Base-by-base conservation (phyloP, 1,139 yeast genomes). In the Zygosaccharomyces sapae region DNA sequence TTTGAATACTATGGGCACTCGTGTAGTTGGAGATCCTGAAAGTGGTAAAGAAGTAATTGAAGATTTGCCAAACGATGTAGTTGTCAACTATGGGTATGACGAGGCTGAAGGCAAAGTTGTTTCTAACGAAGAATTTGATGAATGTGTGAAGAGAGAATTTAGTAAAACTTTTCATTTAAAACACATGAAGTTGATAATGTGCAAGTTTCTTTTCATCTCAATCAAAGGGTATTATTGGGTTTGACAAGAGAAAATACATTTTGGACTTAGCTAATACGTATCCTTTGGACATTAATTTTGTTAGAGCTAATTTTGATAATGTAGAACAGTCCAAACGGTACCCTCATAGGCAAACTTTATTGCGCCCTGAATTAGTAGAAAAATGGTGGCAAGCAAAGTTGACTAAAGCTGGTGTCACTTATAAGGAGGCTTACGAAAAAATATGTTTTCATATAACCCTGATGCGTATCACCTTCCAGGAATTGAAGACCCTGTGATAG, bases 311-410 rank as follows among this genome's bases (percentile, higher is more conserved):
- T 61, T 81, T 63, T 62, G 70, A 70, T 41, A 62, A 57, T 10
- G 68, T 70, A 10, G 67, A 66, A 2, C 70, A 68, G 10, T 66
- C 66, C 20, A 56, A 65, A n/a, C 74, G 82, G 7, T 90, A 90
- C 65, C 96, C 97, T 24, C 96, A 88, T 63, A 77, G 79, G 52
- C 87, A 88, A 69, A 74, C 86, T 13, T 77, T 86, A 31, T 61
- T 92, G 43, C 82, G 98, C 71, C 83, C 81, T 52, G 97, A 92
- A 70, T 92, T 96, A 9, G 80, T 92, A 45, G 90, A 83, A 58
- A 87, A 83, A 59, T 90, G 96, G 96, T 88, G 95, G 85, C 79
- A 79, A 61, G 69, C 80, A 55, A 80, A 83, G 61, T 76, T 83
- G 7, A 79, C 85, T 18, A 76, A 72, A 20, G 75, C 79, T 25